Evolutionary conservation across 1,284 basidiomycete genomes (phyloP).

Genomic region (Fomitopsis betulina): DNA sequence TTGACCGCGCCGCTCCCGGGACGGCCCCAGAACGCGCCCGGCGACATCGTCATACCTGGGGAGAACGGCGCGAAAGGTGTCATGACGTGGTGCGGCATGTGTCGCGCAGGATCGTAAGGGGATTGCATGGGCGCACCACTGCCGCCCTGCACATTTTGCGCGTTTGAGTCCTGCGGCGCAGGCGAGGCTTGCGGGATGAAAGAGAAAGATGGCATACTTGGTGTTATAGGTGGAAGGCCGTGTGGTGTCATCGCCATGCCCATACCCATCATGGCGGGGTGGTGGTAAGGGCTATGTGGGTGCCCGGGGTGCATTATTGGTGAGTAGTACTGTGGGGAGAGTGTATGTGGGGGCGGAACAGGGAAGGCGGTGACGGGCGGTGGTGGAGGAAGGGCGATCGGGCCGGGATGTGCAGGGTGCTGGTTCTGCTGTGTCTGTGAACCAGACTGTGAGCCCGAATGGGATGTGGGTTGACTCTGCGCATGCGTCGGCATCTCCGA

Average conservation of each 20-base stretch:
- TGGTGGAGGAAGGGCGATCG: slow-evolving; percentile 64
- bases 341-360: slow-evolving; percentile 28
- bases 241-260: slow-evolving; percentile 52
- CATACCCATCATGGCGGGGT: slow-evolving; percentile 24
- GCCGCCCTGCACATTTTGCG: slow-evolving; percentile 8
- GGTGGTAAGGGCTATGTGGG: slow-evolving; percentile 30
- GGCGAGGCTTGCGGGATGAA: slow-evolving; percentile 48
- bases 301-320: slow-evolving; percentile 24
- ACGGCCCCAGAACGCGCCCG: slow-evolving; percentile 63
- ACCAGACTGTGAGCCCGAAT: slow-evolving; percentile 4
- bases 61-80: slow-evolving; percentile 44
- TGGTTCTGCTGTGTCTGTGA: slow-evolving; percentile 29
- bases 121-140: slow-evolving; percentile 8
- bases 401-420: slow-evolving; percentile 63
- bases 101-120: not conserved
- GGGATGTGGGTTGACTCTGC: slow-evolving; percentile 6
- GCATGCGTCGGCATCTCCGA: not conserved
- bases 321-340: slow-evolving; percentile 26
- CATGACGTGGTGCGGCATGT: slow-evolving; percentile 17
- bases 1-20: slow-evolving; percentile 43
- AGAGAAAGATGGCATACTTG: slow-evolving; percentile 74
- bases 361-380: slow-evolving; percentile 39
- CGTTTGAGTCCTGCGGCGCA: slow-evolving; percentile 8
- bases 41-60: slow-evolving; percentile 66
- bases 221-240: slow-evolving; percentile 72